Conservation (phyloP, 805 yeast genomes). For the Schwanniomyces pseudopolymorphus region DNA sequence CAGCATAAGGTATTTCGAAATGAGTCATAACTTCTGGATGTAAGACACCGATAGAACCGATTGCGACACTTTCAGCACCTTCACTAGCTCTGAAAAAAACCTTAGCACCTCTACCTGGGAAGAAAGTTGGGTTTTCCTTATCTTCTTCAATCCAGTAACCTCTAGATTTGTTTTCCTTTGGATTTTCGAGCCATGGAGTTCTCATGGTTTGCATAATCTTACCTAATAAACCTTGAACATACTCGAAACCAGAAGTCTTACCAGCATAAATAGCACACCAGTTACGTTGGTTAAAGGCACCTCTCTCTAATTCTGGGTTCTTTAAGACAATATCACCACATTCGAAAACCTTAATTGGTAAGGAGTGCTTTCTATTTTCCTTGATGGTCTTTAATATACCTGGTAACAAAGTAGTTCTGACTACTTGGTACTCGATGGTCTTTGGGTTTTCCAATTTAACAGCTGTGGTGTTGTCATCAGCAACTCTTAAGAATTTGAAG, state of each 20-base stretch:
- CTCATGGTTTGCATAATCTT: conserved; percentile 95
- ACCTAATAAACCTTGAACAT: conserved; percentile 90
- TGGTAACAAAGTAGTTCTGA: conserved; percentile 90
- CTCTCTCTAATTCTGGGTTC: conserved; percentile 76
- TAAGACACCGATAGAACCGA: conserved; percentile 90
- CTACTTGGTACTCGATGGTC: conserved; percentile 95
- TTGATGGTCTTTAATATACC: conserved; percentile 93
- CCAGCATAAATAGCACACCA: conserved; percentile 96
- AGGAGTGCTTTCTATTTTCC: conserved; percentile 92
- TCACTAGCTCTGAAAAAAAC: conserved; percentile 68
- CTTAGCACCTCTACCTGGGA: conserved; percentile 97
- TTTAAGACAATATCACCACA: conserved; percentile 92
- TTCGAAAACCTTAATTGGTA: conserved; percentile 95
- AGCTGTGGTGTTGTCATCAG: conserved; percentile 74
- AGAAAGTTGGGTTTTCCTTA: conserved; percentile 65
- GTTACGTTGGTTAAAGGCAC: conserved; percentile 87
- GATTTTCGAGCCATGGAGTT: conserved; percentile 73
- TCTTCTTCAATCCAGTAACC: conserved; percentile 88
- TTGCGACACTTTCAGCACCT: conserved; percentile 53
- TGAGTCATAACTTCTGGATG: conserved; percentile 89
- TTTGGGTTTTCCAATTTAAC: conserved; percentile 95
- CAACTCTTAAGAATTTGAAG: conserved; percentile 75
- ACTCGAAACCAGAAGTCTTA: conserved; percentile 92
- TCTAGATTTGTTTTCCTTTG: conserved; percentile 51
- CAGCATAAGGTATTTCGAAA: conserved; percentile 92